These are phyloP conservation scores for Yarrowia porcina DNA, from an alignment of 805 yeast species.

Conservation along the genomic window DNA sequence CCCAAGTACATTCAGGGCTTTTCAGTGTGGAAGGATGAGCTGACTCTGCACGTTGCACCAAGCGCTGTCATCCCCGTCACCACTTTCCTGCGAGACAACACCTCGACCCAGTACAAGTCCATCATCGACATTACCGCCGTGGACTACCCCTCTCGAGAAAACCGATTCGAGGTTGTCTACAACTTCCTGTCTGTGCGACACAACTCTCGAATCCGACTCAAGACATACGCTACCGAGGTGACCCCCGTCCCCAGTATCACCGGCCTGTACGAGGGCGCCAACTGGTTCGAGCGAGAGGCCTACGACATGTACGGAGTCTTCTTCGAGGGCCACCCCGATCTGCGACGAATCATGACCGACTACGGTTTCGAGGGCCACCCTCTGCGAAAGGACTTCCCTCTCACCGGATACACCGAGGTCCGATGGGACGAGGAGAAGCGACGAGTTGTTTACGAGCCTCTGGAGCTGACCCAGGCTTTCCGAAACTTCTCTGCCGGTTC, in stretches of 20 bases:
- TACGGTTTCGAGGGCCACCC: conserved; percentile 93
- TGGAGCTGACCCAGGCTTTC: conserved; percentile 89
- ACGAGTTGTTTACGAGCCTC: conserved; percentile 84
- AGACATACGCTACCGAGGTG: conserved; percentile 82
- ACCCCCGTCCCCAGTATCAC: conserved; percentile 76
- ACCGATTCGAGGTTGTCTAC: conserved; percentile 85
- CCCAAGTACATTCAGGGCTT: conserved; percentile 83
- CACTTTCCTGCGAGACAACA: conserved; percentile 69
- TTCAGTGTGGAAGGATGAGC: conserved; percentile 88
- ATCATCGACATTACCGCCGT: conserved; percentile 82
- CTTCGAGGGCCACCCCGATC: conserved; percentile 85
- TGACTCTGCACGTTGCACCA: conserved; percentile 72
- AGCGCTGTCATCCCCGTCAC: conserved; percentile 68
- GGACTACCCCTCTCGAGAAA: conserved; percentile 78
- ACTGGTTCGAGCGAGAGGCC: conserved; percentile 89
- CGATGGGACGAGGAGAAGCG: conserved; percentile 88
- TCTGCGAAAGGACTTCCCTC: conserved; percentile 86
- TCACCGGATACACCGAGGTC: conserved; percentile 87
- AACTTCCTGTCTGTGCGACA: conserved; percentile 75
- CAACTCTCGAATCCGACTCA: conserved; percentile 83
- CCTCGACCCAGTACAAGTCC: conserved; percentile 74
- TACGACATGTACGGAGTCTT: conserved; percentile 84
- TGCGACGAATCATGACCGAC: conserved; percentile 86
- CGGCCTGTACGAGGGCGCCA: conserved; percentile 72
- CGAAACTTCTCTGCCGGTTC: conserved; percentile 86